Evolutionary conservation across 768 basidiomycete genomes (phyloP), one percentile per base, ranked within the genome.

Genomic region (Termitomyces sp.): DNA sequence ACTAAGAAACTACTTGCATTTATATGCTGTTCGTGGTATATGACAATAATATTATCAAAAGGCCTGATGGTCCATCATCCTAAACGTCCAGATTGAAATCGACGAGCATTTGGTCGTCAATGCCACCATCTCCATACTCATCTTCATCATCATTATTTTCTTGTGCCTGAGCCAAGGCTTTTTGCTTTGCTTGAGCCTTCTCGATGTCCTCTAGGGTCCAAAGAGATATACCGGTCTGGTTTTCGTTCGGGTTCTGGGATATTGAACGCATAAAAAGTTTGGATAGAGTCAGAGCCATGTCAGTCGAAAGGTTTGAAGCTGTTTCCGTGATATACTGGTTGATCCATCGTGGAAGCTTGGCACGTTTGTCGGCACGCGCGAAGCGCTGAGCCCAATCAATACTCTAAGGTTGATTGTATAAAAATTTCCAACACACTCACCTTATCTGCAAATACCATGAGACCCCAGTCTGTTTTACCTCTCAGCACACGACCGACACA

Each of bases 371-470:
- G 7, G 90, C 89, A 49, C 94, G 84, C 12, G 93, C 93, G 69
- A 94, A 96, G 22, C 93, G 88, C 93, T 96, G 42, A 32, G 10
- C 26, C 16, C 30, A n/a, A 27, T 51, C 36, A 37, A 40, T 26
- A 36, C 53, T 37, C 33, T 20, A 22, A 44, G 13, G 30, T 36
- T 13, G 39, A 40, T 32, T 30, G 16, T 20, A 36, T 13, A 4
- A 6, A n/a, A 22, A 50, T 42, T 56, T 51, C 2, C 40, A 42
- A 34, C 10, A 13, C n/a, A 64, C 69, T 46, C 33, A 95, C 97
- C 85, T 96, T 97, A 74, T 99, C 97, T 0, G 97, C 97, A 70
- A 99, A 99, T 12, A 98, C 87, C 97, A 99, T 99, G 66, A 99
- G 73, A 34, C 97, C 97, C 93, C 97, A 99, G 73, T 99, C 97